Conservation (phyloP, 306 rosid species). For the Prunus dulcis region DNA sequence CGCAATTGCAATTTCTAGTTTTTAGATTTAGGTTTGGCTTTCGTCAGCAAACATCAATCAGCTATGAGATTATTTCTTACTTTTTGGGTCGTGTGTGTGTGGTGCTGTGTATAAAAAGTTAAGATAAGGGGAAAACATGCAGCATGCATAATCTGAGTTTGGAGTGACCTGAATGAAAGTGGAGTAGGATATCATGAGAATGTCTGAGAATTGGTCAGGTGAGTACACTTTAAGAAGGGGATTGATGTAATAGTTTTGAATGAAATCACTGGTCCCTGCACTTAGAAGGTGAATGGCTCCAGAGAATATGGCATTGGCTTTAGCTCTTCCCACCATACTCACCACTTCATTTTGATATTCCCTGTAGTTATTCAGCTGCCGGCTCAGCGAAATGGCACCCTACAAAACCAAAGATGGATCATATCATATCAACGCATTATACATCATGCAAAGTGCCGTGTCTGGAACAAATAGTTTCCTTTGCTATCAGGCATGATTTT, state of each 20-base stretch:
- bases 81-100: not conserved
- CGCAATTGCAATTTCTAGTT: no score
- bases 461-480: no score
- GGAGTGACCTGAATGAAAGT: conserved; percentile 50
- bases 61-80: not conserved
- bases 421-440: not conserved
- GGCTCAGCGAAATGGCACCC: conserved; percentile 41
- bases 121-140: no score
- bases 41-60: not conserved
- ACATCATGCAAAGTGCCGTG: not conserved
- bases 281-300: conserved; percentile 49
- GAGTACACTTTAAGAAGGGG: conserved; percentile 37
- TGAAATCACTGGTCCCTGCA: conserved; percentile 61
- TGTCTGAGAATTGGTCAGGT: conserved; percentile 43
- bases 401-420: conserved; percentile 24
- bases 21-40: not conserved
- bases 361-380: conserved; percentile 53
- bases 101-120: not conserved
- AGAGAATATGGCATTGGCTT: conserved; percentile 46
- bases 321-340: conserved; percentile 41
- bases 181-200: conserved; percentile 42
- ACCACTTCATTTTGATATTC: conserved; percentile 46
- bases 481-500: no score
- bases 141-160: not conserved
- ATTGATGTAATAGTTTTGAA: conserved; percentile 56